Evolutionary conservation across 2,329 filamentous ascomycete species (phyloP).

Genomic region (Hypoxylon sp.): DNA sequence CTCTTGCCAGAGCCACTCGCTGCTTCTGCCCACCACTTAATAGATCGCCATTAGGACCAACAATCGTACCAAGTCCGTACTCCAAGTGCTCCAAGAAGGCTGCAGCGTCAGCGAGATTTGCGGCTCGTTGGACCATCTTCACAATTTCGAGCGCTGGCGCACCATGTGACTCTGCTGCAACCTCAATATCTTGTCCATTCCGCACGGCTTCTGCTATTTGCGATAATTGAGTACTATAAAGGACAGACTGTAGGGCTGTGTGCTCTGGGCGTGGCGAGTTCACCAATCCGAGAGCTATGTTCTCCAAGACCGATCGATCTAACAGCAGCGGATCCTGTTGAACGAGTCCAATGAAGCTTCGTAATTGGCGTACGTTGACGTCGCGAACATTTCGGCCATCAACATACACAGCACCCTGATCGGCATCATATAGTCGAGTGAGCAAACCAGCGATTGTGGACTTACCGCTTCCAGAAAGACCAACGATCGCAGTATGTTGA

Average conservation of each 20-base stretch:
- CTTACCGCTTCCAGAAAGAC: constrained; percentile 63
- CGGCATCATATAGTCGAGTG: constrained; percentile 70
- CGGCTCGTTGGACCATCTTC: constrained; percentile 62
- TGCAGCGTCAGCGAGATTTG: constrained; percentile 69
- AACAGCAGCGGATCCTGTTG: constrained; percentile 54
- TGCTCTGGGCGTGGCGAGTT: constrained; percentile 53
- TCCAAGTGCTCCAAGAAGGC: constrained; percentile 63
- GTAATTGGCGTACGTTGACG: constrained; percentile 60
- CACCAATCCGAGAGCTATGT: constrained; percentile 56
- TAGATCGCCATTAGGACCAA: constrained; percentile 59
- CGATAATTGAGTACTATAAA: constrained; percentile 64
- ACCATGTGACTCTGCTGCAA: constrained; percentile 60
- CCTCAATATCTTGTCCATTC: constrained; percentile 62
- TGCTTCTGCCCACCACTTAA: constrained; percentile 64
- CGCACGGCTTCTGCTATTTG: constrained; percentile 66
- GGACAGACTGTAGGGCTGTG: constrained; percentile 56
- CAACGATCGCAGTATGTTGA: constrained; percentile 63
- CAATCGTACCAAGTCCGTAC: constrained; percentile 59
- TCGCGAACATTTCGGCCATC: constrained; percentile 63
- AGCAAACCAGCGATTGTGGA: constrained; percentile 66
- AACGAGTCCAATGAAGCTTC: constrained; percentile 52
- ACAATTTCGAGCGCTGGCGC: constrained; percentile 65
- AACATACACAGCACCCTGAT: constrained; percentile 61
- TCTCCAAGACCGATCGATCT: constrained; percentile 55
- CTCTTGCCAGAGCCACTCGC: constrained; percentile 62